Conservation (phyloP, 1,284 basidiomycete species). For the Sanghuangporus baumii region DNA sequence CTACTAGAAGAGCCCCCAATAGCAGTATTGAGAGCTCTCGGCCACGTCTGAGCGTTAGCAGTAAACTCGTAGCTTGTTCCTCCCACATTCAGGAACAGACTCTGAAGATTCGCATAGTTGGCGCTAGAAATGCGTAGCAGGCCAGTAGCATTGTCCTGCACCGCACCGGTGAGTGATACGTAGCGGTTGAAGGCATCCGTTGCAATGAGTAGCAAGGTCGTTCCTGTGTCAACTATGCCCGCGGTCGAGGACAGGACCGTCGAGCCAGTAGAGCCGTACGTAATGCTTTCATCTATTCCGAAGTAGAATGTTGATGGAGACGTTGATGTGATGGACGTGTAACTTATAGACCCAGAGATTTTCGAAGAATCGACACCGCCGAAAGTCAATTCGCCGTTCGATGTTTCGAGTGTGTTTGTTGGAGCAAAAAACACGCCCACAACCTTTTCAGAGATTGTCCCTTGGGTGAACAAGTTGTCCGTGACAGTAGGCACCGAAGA, state of each 20-base stretch:
- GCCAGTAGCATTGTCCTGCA: conserved; percentile 16
- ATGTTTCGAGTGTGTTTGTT: conserved; percentile 12
- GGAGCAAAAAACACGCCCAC: conserved; percentile 23
- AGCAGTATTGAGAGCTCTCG: conserved; percentile 18
- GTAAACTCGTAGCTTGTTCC: conserved; percentile 19
- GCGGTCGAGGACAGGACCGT: conserved; percentile 20
- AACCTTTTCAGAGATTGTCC: conserved; percentile 19
- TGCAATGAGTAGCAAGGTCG: conserved; percentile 19
- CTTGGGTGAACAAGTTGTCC: conserved; percentile 22
- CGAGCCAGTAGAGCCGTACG: conserved; percentile 21
- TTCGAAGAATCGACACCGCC: conserved; percentile 22
- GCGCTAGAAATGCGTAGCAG: conserved; percentile 17
- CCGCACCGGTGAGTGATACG: conserved; percentile 15
- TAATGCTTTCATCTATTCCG: conserved; percentile 30
- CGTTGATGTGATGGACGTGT: conserved; percentile 15
- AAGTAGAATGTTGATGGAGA: conserved; percentile 28
- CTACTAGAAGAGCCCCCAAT: conserved; percentile 18
- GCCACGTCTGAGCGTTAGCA: conserved; percentile 20
- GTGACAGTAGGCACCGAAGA: conserved; percentile 23
- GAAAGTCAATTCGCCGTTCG: conserved; percentile 25
- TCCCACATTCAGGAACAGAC: conserved; percentile 19
- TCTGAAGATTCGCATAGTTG: conserved; percentile 16
- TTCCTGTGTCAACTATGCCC: conserved; percentile 24
- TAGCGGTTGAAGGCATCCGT: conserved; percentile 19
- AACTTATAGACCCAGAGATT: conserved; percentile 18